Base-by-base conservation (phyloP, 1,139 yeast genomes). In the Geotrichum phurueaensis region DNA sequence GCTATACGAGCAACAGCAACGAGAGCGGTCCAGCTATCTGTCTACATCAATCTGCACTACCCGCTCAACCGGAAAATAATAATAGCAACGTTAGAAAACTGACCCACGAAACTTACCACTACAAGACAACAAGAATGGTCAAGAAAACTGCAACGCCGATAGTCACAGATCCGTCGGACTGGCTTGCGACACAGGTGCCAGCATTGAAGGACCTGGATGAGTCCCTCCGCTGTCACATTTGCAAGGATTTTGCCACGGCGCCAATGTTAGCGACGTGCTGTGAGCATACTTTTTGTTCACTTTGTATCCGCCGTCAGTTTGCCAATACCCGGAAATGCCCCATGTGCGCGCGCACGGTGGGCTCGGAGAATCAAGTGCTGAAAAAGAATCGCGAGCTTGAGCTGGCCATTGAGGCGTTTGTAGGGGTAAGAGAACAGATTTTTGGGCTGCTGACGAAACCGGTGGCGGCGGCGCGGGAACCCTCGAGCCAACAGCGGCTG, bases 201-300 rank as follows among this genome's bases (percentile, higher is more conserved):
- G 75, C 73, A 29, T 71, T 91, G 12, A 69, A 79, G 1, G 85
- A 81, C 57, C 74, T 92, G 6, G 97, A 92, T 65, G 78, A 88
- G 1, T 77, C 87, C 20, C 78, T 91, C 61, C 73, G 96, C 69
- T 94, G 99, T 69, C 91, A 87, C 67, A 87, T 94, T n/a, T 94
- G 99, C 72, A 90, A 92, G 70, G 97, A 91, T 63, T 84, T 87
- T 65, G 78, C 89, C 63, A 79, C 76, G 53, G 92, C 95, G 0
- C 98, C 99, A 1, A 91, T 90, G 60, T 76, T 88, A 53, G 89
- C 97, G 0, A 81, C 86, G 6, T 87, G 89, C 55, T 87, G 89
- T 55, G 48, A 52, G 4, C 98, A 94, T 71, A 86, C 95, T 0
- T 94, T 91, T 71, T 94, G 99, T 72, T 90, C 97, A 0, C 80